Conservation (phyloP, 306 rosid species). For the Herpetospermum pedunculosum region DNA sequence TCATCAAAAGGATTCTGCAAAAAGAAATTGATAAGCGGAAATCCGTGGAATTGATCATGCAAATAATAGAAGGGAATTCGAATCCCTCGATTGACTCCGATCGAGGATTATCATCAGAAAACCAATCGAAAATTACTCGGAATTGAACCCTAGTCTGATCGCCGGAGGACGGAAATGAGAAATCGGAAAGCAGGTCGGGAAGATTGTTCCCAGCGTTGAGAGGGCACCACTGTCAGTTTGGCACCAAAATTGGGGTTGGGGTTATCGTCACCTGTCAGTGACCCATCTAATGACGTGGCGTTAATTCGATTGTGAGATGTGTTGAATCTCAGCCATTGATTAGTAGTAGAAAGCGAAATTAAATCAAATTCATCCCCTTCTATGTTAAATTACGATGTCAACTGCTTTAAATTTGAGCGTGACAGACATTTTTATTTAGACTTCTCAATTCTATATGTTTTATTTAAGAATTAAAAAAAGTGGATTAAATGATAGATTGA, state of each 20-base stretch:
- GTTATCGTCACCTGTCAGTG: constrained; percentile 12
- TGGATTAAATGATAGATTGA: background rate
- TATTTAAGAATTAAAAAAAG: background rate
- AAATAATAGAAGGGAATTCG: background rate
- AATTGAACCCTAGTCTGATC: background rate
- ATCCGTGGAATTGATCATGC: constrained; percentile 2
- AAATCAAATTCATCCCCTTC: background rate
- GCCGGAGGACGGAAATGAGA: background rate
- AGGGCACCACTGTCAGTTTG: constrained; percentile 9
- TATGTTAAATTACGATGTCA: background rate
- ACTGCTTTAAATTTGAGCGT: background rate
- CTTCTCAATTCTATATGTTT: background rate
- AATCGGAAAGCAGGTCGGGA: background rate
- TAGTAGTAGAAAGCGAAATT: background rate
- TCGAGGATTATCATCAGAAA: background rate
- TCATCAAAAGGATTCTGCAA: background rate
- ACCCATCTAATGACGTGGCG: constrained; percentile 5
- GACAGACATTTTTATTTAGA: background rate
- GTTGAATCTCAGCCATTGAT: background rate
- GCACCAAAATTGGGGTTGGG: background rate
- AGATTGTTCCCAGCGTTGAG: background rate
- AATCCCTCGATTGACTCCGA: background rate
- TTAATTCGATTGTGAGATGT: background rate
- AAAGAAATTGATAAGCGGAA: background rate
- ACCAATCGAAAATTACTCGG: background rate